Evolutionary conservation across 2,329 filamentous ascomycete genomes (phyloP), one percentile per base, ranked within the genome.

Genomic region (Ceratocystis papillata): DNA sequence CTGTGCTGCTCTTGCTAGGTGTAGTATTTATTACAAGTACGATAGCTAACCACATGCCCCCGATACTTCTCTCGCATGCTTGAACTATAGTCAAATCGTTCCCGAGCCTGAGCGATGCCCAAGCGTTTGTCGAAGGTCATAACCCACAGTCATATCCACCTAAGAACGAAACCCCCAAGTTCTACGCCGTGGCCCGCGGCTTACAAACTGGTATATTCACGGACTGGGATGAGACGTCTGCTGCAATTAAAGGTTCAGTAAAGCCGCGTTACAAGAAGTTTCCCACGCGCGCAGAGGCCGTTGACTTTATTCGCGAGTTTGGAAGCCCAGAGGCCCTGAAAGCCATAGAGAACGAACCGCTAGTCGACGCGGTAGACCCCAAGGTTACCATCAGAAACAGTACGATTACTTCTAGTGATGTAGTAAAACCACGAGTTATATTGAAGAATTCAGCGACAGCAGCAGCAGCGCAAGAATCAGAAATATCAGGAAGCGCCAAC

Each of bases 51-150:
- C 57, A 55, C 25, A 17, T 17, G 22, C 53, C 6, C 6, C 6
- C 28, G 12, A 59, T 30, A 12, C 8, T 37, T 33, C 5, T 64
- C 57, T 50, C n/a, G 46, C 46, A 48, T 62, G 25, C 17, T 64
- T 57, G 33, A 20, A 64, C 22, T 50, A 30, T 68, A 94, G 90
- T 88, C 79, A 93, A 94, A 77, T 90, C 88, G 1, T 96, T 96
- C 73, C 77, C 80, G 8, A 84, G 82, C 0, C 78, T 81, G 67
- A 81, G 86, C 69, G 90, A 96, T 68, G 93, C 93, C n/a, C 82
- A 88, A 71, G 84, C 83, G 1, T 96, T 89, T 73, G 79, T 90
- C 30, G 83, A 81, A 0, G 88, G 89, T 60, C 80, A 81, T 66
- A 74, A 74, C 6, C 73, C 63, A 72, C 75, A 17, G 71, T 76